Conservation (phyloP, 768 basidiomycete species). For the Thelephora aurantiotincta region DNA sequence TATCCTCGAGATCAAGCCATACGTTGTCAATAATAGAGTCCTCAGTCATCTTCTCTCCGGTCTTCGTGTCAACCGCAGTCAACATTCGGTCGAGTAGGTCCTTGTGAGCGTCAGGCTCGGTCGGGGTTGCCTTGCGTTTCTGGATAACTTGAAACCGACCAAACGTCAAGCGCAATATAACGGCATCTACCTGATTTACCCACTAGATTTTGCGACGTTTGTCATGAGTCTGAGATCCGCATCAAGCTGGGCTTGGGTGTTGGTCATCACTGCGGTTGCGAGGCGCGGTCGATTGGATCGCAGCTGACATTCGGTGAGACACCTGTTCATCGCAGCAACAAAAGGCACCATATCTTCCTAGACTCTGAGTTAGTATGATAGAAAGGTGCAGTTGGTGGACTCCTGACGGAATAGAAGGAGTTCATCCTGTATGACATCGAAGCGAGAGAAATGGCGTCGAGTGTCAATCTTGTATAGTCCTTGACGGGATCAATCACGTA, state of each 20-base stretch:
- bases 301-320: constrained; percentile 22
- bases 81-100: constrained; percentile 35
- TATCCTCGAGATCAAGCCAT: constrained; percentile 3
- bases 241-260: constrained; percentile 24
- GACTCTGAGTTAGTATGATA: not conserved
- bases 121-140: constrained; percentile 23
- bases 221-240: constrained; percentile 27
- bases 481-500: constrained; percentile 27
- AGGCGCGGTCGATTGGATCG: constrained; percentile 23
- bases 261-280: constrained; percentile 21
- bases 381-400: not conserved
- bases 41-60: constrained; percentile 25
- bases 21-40: constrained; percentile 30
- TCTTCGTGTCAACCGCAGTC: constrained; percentile 27
- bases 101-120: constrained; percentile 16
- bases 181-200: constrained; percentile 3
- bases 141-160: constrained; percentile 19
- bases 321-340: constrained; percentile 25
- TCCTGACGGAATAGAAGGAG: constrained; percentile 27
- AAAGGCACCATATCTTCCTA: constrained; percentile 25
- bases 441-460: constrained; percentile 32
- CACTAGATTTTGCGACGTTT: constrained; percentile 26
- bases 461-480: constrained; percentile 32
- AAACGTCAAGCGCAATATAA: not conserved
- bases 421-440: constrained; percentile 32